These are phyloP conservation scores for Diutina rugosa DNA, from an alignment of 1,139 yeast species.

Conservation along the genomic window DNA sequence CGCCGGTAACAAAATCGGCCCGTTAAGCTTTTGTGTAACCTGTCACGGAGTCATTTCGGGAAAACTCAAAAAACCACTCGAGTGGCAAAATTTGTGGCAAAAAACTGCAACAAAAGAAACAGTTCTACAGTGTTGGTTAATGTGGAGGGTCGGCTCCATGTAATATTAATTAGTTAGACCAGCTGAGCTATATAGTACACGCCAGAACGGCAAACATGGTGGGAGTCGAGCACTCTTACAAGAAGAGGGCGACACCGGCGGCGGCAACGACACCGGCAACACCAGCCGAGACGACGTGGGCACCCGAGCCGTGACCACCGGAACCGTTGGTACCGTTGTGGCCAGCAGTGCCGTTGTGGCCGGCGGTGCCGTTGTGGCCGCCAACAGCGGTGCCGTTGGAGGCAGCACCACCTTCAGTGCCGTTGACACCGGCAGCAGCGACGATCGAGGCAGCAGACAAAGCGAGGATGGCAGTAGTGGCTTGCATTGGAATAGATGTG, in stretches of 20 bases:
- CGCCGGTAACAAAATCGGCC: too few species aligned
- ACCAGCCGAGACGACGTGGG: slow-evolving; percentile 1
- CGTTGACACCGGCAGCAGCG: not conserved
- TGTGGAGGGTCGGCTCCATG: not conserved
- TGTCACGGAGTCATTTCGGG: too few species aligned
- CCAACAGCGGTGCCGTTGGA: not conserved
- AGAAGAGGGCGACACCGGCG: slow-evolving; percentile 1
- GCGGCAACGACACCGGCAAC: slow-evolving; percentile 2
- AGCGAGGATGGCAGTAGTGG: slow-evolving; percentile 1
- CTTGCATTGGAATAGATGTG: not conserved
- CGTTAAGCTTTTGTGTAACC: too few species aligned
- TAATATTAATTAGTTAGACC: slow-evolving; percentile 1
- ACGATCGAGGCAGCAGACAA: slow-evolving; percentile 1
- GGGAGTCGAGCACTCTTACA: not conserved
- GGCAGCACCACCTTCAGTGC: not conserved
- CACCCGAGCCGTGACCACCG: not conserved
- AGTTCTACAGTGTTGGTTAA: not conserved
- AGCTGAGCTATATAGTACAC: slow-evolving; percentile 1
- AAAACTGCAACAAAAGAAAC: too few species aligned
- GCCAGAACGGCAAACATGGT: not conserved
- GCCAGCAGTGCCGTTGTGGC: not conserved
- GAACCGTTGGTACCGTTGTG: not conserved
- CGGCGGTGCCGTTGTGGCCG: not conserved
- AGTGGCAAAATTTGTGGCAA: too few species aligned
- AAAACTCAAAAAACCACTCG: too few species aligned